phyloP scores from a whole-genome alignment of 345 rosid genomes.

The Turnera subulata region DNA sequence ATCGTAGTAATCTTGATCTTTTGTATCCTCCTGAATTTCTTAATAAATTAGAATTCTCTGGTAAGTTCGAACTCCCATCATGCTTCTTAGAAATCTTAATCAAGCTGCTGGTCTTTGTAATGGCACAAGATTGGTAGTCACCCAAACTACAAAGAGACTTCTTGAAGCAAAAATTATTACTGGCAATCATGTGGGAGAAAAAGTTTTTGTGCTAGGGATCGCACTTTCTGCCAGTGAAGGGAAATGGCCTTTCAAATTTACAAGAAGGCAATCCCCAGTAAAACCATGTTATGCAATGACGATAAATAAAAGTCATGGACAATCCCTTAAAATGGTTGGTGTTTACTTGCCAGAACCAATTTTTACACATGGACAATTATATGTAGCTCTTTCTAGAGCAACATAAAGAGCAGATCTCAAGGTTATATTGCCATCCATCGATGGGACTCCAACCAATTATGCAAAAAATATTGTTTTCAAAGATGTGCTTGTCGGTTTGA shows the following conservation, averaged over 20 bases:
- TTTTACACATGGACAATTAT: no score
- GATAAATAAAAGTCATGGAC: not conserved
- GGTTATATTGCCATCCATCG: no score
- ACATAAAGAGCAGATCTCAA: no score
- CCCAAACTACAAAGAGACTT: not conserved
- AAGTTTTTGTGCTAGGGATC: conserved; percentile 3
- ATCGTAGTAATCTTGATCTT: not conserved
- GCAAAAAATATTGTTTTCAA: no score
- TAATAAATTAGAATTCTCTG: not conserved
- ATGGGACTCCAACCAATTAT: no score
- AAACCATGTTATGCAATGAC: not conserved
- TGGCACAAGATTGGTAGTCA: not conserved
- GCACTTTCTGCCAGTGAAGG: not conserved
- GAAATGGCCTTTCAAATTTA: not conserved
- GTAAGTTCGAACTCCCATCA: conserved; percentile 6
- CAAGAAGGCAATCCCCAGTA: not conserved
- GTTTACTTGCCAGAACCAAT: no score
- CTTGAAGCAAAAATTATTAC: not conserved
- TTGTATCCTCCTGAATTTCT: conserved; percentile 8
- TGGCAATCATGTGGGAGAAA: not conserved
- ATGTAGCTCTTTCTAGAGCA: no score
- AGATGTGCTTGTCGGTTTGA: no score
- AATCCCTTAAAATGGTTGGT: no score
- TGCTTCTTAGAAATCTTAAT: conserved; percentile 6
- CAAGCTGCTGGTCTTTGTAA: not conserved